These are phyloP conservation scores for Gautieria morchelliformis DNA, from an alignment of 768 basidiomycete species.

Conservation along the genomic window DNA sequence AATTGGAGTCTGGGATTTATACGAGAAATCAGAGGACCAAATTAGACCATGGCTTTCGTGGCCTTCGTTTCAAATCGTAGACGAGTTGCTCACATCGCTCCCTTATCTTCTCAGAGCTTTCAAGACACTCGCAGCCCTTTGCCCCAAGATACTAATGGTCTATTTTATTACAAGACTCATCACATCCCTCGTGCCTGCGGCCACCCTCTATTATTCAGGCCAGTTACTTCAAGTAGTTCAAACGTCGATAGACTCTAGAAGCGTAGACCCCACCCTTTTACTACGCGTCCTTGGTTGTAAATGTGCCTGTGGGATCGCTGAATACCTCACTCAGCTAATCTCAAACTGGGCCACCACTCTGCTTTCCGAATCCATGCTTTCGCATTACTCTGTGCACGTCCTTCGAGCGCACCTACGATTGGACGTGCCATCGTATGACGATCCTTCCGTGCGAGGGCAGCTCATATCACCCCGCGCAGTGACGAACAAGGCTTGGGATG, in stretches of 20 bases:
- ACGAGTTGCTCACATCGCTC: conserved; percentile 38
- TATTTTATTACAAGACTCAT: conserved; percentile 3
- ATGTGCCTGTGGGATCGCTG: conserved; percentile 38
- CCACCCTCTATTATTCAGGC: conserved; percentile 40
- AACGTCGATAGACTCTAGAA: conserved; percentile 47
- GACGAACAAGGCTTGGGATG: conserved; percentile 52
- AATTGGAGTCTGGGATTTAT: conserved; percentile 71
- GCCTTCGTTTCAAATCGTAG: conserved; percentile 35
- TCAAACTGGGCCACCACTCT: conserved; percentile 13
- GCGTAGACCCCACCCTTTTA: conserved; percentile 48
- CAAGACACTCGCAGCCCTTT: conserved; percentile 47
- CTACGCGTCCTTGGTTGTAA: conserved; percentile 48
- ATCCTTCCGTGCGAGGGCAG: conserved; percentile 56
- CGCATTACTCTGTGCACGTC: conserved; percentile 42
- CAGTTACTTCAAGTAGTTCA: conserved; percentile 52
- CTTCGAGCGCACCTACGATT: conserved; percentile 52
- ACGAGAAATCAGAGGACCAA: conserved; percentile 41
- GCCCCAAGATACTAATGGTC: conserved; percentile 33
- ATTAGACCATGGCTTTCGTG: conserved; percentile 25
- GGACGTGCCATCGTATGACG: conserved; percentile 68
- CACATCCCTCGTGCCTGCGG: conserved; percentile 20
- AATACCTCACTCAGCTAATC: background rate
- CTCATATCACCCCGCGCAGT: conserved; percentile 39
- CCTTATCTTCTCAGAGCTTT: conserved; percentile 63
- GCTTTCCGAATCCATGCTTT: conserved; percentile 36